Evolutionary conservation across 345 rosid species (phyloP), one percentile per base, ranked within the genome.

Genomic region (Mallotus nudiflorus): DNA sequence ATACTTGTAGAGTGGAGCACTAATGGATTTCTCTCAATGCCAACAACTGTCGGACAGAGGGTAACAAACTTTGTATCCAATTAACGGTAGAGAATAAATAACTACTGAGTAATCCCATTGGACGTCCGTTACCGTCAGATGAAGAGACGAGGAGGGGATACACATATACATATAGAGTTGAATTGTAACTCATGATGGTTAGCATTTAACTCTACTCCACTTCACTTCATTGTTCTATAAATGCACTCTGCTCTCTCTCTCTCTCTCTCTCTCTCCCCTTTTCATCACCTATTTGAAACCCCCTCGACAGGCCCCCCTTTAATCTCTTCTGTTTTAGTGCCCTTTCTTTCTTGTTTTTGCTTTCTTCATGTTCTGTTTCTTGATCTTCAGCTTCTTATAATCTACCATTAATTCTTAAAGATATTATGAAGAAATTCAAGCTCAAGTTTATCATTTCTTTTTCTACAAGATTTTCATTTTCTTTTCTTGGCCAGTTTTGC

Each of bases 51-150:
- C 39, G 45, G n/a, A 53, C 59, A 12, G 19, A 42, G 3, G 54
- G 64, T 60, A 28, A 67, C 25, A 31, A 60, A 45, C 6, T 33
- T 31, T 37, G 29, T 49, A 8, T 62, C 49, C 56, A 15, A 55
- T 3, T 25, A 27, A 27, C 31, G 28, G 60, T 18, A 27, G 6
- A 53, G 20, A 48, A 42, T 15, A 10, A 20, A 51, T 35, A n/a
- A 15, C 31, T 48, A 33, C 37, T 2, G 37, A 33, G 56, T 20
- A 5, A 55, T 15, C 7, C 35, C 33, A 13, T 50, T 20, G 39
- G 57, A 73, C 57, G 71, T 29, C 78, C 72, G 71, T 82, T 78
- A 64, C 81, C 67, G 78, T 78, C 65, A 70, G 53, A 42, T 73
- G 66, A 75, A 67, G 66, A 48, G 75, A 39, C 68, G 37, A 40